Evolutionary conservation across 2,329 filamentous ascomycete species (phyloP), one percentile per base, ranked within the genome.

Genomic region (Cladosporium halotolerans): DNA sequence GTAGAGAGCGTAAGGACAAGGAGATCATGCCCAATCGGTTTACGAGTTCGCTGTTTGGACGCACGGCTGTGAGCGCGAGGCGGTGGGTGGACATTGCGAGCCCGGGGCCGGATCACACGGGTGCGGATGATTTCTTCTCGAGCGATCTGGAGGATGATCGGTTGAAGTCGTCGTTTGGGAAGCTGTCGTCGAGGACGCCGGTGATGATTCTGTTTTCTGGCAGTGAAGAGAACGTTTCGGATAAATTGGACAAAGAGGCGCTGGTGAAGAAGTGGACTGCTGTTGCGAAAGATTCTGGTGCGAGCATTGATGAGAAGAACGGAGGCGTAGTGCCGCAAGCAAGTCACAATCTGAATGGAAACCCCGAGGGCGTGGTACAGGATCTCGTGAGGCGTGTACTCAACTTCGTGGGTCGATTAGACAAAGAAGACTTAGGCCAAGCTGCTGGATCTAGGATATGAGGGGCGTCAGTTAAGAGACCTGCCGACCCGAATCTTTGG

Each of bases 41-140:
- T 34, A 70, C 56, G 47, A 62, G 41, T 60, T 65, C 55, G 9
- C 61, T 53, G 39, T 74, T 56, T 49, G 64, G 63, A 28, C 62
- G 53, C 41, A 60, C 54, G 55, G 77, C 79, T 0, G 69, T 85
- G 4, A 77, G 72, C n/a, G 80, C 83, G 7, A 72, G 72, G 43
- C 67, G 84, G 40, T 85, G 82, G 66, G 65, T 84, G 34, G 81
- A 79, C 44, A 70, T 87, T 6, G 72, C 77, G 0, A 79, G 76
- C 18, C 80, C 80, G 0, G 73, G 72, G 14, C 80, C 80, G 0
- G 72, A 75, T 44, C 69, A 74, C 47, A 76, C 82, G 4, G 86
- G 85, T 9, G 85, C 88, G 55, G 91, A 96, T 66, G 91, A 96
- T 66, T 89, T 87, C 65, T 96, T 95, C 72, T 91, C 86, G n/a